Conservation (phyloP, 2,329 filamentous ascomycete genomes). For the Fusarium tanahbumbuense region DNA sequence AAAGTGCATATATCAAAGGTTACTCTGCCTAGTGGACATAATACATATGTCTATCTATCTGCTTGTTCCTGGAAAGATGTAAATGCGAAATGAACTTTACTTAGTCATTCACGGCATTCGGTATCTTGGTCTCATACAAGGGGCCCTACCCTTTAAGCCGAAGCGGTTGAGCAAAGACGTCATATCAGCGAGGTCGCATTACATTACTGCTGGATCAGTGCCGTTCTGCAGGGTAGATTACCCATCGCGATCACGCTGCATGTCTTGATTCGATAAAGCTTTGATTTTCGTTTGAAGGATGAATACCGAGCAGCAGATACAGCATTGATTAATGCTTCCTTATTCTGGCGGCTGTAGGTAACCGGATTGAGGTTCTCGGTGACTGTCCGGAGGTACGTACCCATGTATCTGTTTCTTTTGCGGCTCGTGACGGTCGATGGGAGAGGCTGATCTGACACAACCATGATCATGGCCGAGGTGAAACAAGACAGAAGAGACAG, state of each 20-base stretch:
- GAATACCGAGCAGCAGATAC: neutral
- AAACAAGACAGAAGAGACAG: conserved; percentile 4
- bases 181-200: neutral
- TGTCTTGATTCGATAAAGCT: conserved; percentile 16
- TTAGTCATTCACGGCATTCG: conserved; percentile 45
- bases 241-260: conserved; percentile 33
- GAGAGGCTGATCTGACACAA: conserved; percentile 30
- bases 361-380: conserved; percentile 35
- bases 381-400: conserved; percentile 47
- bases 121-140: conserved; percentile 54
- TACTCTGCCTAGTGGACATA: neutral
- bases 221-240: conserved; percentile 4
- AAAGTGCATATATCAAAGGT: neutral
- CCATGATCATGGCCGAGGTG: conserved; percentile 38
- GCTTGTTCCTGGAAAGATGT: neutral
- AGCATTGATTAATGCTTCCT: neutral
- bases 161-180: conserved; percentile 32
- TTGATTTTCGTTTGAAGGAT: neutral
- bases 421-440: conserved; percentile 35
- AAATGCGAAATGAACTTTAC: neutral
- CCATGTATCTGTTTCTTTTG: conserved; percentile 13
- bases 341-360: conserved; percentile 8
- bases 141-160: conserved; percentile 42
- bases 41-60: neutral
- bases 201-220: neutral